phyloP scores from a whole-genome alignment of 495 filamentous ascomycete species.

The Aspergillus nanangensis region DNA sequence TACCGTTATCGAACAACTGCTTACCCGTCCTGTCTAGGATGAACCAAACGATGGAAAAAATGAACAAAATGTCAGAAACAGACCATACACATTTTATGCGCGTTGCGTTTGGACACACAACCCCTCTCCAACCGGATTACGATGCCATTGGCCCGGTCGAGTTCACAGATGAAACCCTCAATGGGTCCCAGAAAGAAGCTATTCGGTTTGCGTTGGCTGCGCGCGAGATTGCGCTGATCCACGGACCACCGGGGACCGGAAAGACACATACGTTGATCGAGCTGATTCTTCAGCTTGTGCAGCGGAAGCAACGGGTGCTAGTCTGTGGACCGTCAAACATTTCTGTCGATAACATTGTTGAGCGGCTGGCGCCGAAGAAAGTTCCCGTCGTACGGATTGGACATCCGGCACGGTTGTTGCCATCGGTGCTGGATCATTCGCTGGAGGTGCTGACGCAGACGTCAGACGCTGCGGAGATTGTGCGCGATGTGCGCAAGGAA shows the following conservation, averaged over 20 bases:
- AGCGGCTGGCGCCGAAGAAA: conserved; percentile 76
- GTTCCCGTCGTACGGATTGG: conserved; percentile 87
- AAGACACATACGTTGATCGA: conserved; percentile 98
- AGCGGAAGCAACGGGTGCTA: conserved; percentile 65
- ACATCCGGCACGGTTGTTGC: conserved; percentile 87
- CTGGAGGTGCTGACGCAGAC: conserved; percentile 91
- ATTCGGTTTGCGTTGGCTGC: conserved; percentile 83
- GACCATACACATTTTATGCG: conserved; percentile 73
- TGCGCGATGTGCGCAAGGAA: conserved; percentile 85
- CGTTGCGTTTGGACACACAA: conserved; percentile 70
- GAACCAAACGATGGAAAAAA: conserved; percentile 79
- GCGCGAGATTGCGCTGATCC: conserved; percentile 84
- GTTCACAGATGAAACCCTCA: conserved; percentile 76
- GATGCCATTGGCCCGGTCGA: conserved; percentile 56
- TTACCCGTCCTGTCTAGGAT: conserved; percentile 58
- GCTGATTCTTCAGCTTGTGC: conserved; percentile 81
- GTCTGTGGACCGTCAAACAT: conserved; percentile 97
- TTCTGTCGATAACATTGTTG: conserved; percentile 98
- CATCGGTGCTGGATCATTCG: conserved; percentile 82
- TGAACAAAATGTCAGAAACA: conserved; percentile 65
- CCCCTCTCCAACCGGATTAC: conserved; percentile 38
- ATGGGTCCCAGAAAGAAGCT: conserved; percentile 87
- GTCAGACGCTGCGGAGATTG: conserved; percentile 82
- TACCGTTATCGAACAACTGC: no score
- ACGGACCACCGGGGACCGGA: conserved; percentile 92